Evolutionary conservation across 2,329 filamentous ascomycete species (phyloP).

Genomic region (Escovopsis weberi): DNA sequence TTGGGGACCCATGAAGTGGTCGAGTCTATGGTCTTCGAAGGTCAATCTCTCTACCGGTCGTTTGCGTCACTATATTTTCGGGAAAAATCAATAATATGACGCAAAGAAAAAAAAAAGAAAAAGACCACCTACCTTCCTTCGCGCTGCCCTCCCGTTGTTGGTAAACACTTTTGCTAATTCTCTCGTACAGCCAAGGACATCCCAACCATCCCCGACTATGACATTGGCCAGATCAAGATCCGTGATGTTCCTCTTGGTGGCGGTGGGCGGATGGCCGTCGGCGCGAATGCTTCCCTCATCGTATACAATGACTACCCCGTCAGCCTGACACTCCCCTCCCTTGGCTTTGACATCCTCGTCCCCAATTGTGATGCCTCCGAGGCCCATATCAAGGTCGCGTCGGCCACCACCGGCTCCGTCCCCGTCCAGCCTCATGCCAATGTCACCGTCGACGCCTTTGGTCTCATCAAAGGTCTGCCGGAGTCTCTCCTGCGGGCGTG

Average conservation of each 20-base stretch:
- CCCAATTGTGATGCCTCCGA: slow-evolving; percentile 63
- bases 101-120: slow-evolving; percentile 9
- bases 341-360: slow-evolving; percentile 75
- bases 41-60: slow-evolving; percentile 57
- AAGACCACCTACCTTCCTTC: slow-evolving; percentile 6
- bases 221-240: slow-evolving; percentile 68
- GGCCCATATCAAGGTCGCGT: slow-evolving; percentile 63
- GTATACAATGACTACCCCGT: slow-evolving; percentile 68
- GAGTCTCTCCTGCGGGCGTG: slow-evolving; percentile 58
- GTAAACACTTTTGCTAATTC: slow-evolving; percentile 14
- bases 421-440: slow-evolving; percentile 53
- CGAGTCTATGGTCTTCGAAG: slow-evolving; percentile 67
- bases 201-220: slow-evolving; percentile 65
- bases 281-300: slow-evolving; percentile 60
- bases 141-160: slow-evolving; percentile 1
- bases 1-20: slow-evolving; percentile 64
- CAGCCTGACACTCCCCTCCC: slow-evolving; percentile 58
- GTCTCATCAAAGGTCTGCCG: slow-evolving; percentile 59
- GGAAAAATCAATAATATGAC: slow-evolving; percentile 33
- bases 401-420: slow-evolving; percentile 54
- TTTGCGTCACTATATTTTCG: slow-evolving; percentile 48
- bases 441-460: slow-evolving; percentile 55
- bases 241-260: slow-evolving; percentile 46
- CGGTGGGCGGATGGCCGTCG: slow-evolving; percentile 49
- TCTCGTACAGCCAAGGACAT: slow-evolving; percentile 46